Conservation (phyloP, 306 rosid species). For the Acacia crassicarpa region DNA sequence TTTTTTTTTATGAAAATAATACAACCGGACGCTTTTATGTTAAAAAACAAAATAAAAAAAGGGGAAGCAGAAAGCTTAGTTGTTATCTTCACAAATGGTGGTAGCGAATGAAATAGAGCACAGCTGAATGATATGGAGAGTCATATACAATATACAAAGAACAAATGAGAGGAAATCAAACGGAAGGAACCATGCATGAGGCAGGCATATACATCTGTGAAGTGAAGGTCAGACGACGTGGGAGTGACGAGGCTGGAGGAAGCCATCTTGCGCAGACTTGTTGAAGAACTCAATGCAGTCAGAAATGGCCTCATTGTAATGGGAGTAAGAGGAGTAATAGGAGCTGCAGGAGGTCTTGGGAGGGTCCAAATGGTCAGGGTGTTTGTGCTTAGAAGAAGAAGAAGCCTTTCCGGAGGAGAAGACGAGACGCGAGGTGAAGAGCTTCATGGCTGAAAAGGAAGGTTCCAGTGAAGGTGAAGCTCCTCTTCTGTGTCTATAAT, state of each 20-base stretch:
- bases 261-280: conserved; percentile 56
- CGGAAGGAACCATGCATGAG: not conserved
- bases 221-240: conserved; percentile 37
- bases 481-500: not conserved
- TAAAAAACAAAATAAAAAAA: not conserved
- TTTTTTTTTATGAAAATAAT: too few species aligned
- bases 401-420: conserved; percentile 24
- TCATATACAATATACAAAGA: not conserved
- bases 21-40: not conserved
- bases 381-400: conserved; percentile 30
- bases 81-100: not conserved
- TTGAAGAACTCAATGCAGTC: conserved; percentile 90
- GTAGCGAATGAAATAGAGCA: not conserved
- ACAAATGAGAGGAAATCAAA: not conserved
- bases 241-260: conserved; percentile 43
- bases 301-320: conserved; percentile 72
- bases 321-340: conserved; percentile 48
- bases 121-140: not conserved
- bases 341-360: conserved; percentile 86
- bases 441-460: conserved; percentile 51
- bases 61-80: not conserved
- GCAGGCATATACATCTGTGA: not conserved
- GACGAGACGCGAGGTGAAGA: conserved; percentile 51
- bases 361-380: conserved; percentile 58
- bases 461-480: not conserved